Evolutionary conservation across 2,329 filamentous ascomycete genomes (phyloP).

Genomic region (Diaporthe aspalathi): DNA sequence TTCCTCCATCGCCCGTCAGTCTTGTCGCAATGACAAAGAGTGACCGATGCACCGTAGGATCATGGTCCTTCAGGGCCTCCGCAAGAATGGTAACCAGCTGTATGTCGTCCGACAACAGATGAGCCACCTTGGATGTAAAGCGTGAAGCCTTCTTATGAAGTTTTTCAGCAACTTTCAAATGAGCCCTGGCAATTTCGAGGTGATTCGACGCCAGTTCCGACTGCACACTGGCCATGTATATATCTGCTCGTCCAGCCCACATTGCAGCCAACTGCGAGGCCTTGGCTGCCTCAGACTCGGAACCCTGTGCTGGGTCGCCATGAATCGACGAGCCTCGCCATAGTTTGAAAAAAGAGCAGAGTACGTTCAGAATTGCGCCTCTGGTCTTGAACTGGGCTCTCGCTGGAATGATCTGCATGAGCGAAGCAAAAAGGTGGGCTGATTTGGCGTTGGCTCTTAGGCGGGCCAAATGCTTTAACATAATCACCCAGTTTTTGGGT

Average conservation of each 20-base stretch:
- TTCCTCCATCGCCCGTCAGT: neutral
- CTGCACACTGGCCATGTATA: neutral
- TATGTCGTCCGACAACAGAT: slow-evolving; percentile 32
- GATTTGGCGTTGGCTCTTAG: slow-evolving; percentile 6
- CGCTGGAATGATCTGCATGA: slow-evolving; percentile 27
- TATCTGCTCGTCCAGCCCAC: slow-evolving; percentile 35
- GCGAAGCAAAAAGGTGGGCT: slow-evolving; percentile 27
- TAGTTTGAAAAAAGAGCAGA: slow-evolving; percentile 33
- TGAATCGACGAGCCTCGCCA: slow-evolving; percentile 32
- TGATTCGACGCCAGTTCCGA: slow-evolving; percentile 12
- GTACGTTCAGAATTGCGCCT: slow-evolving; percentile 29
- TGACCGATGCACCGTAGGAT: slow-evolving; percentile 24
- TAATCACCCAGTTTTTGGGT: slow-evolving; percentile 26
- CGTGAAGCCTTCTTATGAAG: slow-evolving; percentile 15
- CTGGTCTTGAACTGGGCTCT: slow-evolving; percentile 11
- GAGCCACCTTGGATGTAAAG: slow-evolving; percentile 26
- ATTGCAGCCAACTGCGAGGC: slow-evolving; percentile 3
- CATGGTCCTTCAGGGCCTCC: slow-evolving; percentile 15
- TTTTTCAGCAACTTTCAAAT: slow-evolving; percentile 12
- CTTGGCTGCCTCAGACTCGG: slow-evolving; percentile 1
- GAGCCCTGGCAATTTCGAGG: neutral
- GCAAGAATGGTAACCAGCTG: slow-evolving; percentile 18
- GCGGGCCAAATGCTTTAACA: slow-evolving; percentile 27
- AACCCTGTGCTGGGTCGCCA: slow-evolving; percentile 18
- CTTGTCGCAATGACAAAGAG: slow-evolving; percentile 27